Evolutionary conservation across 192 early-diverging fungal species (phyloP), one percentile per base, ranked within the genome.

Genomic region (Podila clonocystis): DNA sequence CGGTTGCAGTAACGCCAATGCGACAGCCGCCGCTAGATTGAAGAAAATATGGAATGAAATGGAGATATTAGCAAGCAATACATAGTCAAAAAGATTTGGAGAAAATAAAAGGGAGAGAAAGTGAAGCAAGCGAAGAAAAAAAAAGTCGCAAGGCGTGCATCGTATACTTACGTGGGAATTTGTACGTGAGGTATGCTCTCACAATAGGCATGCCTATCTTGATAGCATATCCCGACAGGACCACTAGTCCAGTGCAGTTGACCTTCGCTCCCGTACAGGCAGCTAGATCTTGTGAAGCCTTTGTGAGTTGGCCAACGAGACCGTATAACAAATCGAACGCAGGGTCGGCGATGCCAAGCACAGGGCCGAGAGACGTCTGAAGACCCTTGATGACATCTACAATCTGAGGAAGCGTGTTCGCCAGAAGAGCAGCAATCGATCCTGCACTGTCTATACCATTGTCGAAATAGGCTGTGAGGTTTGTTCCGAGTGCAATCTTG

Each of bases 381-480:
- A n/a, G n/a, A n/a, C n/a, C n/a, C n/a, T n/a, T n/a, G n/a, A n/a
- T n/a, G n/a, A n/a, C n/a, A n/a, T n/a, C n/a, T n/a, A n/a, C n/a
- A n/a, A n/a, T n/a, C n/a, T n/a, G n/a, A n/a, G n/a, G n/a, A n/a
- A n/a, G n/a, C n/a, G n/a, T n/a, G n/a, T n/a, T n/a, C n/a, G n/a
- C n/a, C n/a, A n/a, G n/a, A n/a, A n/a, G n/a, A n/a, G n/a, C n/a
- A n/a, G n/a, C n/a, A n/a, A n/a, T n/a, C n/a, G n/a, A n/a, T n/a
- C n/a, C n/a, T n/a, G n/a, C n/a, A n/a, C n/a, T n/a, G 36, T 68
- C 67, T 1, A 60, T 36, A 45, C 67, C 36, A 30, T 68, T 68
- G 5, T 68, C 67, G 15, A 68, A 68, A 19, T 68, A 68, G 38
- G 57, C 29, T 0, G 17, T 68, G 20, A 68, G 31, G 22, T 68